phyloP scores from a whole-genome alignment of 805 yeast genomes.

The Ogataea parapolymorpha region DNA sequence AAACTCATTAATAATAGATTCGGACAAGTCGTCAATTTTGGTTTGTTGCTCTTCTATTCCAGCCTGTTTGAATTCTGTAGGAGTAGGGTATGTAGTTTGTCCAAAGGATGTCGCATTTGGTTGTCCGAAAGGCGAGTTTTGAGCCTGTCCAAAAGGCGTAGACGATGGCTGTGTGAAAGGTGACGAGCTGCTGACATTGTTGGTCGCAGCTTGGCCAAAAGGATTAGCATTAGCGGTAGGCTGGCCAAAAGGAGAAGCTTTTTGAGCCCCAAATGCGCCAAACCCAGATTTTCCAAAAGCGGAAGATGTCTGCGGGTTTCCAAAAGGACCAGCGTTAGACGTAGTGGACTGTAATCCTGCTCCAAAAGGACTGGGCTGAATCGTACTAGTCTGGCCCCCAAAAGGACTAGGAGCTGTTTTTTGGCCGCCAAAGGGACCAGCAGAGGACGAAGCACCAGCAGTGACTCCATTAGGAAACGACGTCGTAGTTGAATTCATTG shows the following conservation, averaged over 20 bases:
- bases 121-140: slow-evolving; percentile 15
- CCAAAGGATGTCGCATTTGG: slow-evolving; percentile 5
- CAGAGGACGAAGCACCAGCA: too few relatives aligned
- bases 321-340: slow-evolving; percentile 1
- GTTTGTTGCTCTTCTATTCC: slow-evolving; percentile 24
- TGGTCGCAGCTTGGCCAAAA: slow-evolving; percentile 1
- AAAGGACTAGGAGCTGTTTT: background rate
- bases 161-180: slow-evolving; percentile 2
- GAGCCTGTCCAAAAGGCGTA: slow-evolving; percentile 5
- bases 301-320: background rate
- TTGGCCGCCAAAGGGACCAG: too few relatives aligned
- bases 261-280: slow-evolving; percentile 15
- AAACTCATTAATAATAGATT: slow-evolving; percentile 46
- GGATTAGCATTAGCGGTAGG: background rate
- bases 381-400: background rate
- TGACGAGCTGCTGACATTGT: background rate
- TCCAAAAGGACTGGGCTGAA: background rate
- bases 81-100: slow-evolving; percentile 3
- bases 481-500: background rate
- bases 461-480: too few relatives aligned
- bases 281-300: slow-evolving; percentile 2
- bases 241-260: slow-evolving; percentile 8
- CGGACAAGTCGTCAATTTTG: slow-evolving; percentile 39
- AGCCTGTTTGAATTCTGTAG: slow-evolving; percentile 19
- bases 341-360: background rate